Evolutionary conservation across 345 rosid species (phyloP).

Genomic region (Lumnitzera racemosa): DNA sequence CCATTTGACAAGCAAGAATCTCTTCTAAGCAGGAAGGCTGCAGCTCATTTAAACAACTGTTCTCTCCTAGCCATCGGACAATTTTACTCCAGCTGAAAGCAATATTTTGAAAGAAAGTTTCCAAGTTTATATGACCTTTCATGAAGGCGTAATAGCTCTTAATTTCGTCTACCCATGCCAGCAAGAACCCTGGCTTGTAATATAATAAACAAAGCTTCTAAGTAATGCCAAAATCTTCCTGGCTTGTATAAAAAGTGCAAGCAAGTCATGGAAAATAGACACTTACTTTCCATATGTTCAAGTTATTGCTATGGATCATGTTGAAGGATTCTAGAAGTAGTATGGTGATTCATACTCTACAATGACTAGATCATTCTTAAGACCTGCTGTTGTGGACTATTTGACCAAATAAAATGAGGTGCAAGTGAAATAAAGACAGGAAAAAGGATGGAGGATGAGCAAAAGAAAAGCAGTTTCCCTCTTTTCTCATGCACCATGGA

Average conservation of each 20-base stretch:
- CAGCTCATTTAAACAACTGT: too few relatives aligned
- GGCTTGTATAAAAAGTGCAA: slow-evolving; percentile 51
- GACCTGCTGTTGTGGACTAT: slow-evolving; percentile 9
- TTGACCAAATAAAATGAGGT: slow-evolving; percentile 16
- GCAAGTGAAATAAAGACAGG: slow-evolving; percentile 1
- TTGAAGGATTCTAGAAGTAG: background rate
- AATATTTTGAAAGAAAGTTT: slow-evolving; percentile 80
- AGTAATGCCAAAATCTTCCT: slow-evolving; percentile 41
- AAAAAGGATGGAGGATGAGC: slow-evolving; percentile 8
- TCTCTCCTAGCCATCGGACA: slow-evolving; percentile 13
- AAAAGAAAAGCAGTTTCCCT: slow-evolving; percentile 3
- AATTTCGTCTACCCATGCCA: slow-evolving; percentile 54
- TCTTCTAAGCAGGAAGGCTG: too few relatives aligned
- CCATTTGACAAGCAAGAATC: too few relatives aligned
- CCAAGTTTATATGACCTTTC: slow-evolving; percentile 48
- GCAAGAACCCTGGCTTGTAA: slow-evolving; percentile 59
- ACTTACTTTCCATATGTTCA: slow-evolving; percentile 15
- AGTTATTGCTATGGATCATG: too few relatives aligned
- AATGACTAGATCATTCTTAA: background rate
- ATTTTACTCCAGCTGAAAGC: slow-evolving; percentile 46
- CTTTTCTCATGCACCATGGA: slow-evolving; percentile 35
- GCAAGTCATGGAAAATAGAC: slow-evolving; percentile 32
- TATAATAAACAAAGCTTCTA: slow-evolving; percentile 56
- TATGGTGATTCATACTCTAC: slow-evolving; percentile 16
- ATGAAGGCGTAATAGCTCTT: slow-evolving; percentile 46